Evolutionary conservation across 2,329 filamentous ascomycete species (phyloP), one percentile per base, ranked within the genome.

Genomic region (Bipolaris victoriae): DNA sequence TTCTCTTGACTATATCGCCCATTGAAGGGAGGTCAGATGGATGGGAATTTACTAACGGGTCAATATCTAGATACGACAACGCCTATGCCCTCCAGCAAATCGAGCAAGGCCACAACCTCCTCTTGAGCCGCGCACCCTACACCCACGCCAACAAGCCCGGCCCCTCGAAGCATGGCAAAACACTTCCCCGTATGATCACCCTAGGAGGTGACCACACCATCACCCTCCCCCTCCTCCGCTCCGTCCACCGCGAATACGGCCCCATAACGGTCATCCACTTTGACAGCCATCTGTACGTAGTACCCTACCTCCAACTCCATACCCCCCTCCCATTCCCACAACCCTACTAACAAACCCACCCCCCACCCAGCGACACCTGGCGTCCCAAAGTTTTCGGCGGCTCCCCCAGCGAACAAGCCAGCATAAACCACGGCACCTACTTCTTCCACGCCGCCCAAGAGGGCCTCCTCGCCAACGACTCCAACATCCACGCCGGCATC

Each of bases 351-450:
- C 29, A 31, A 31, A 13, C 29, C 29, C 46, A 20, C 20, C 20
- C 20, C 3, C 20, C 16, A 29, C 15, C 29, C 29, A 78, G 68
- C 3, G 83, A 84, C 62, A 83, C 83, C 69, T 91, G 90, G 90
- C 86, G 85, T 57, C 92, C 91, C 41, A 94, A 94, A 74, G 91
- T 95, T 24, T 96, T 96, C 67, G 91, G 92, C 51, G 91, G 91
- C 29, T 88, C 90, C 0, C 91, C 91, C 0, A 90, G 86, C 26
- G 84, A 92, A 59, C 85, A 88, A 37, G 91, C 91, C 18, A 83
- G 83, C 62, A 88, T 96, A 79, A 96, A 95, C 78, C 90, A 95
- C 78, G 91, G 91, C 40, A 95, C 91, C 1, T 95, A 95, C 80
- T 96, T 96, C 79, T 95, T 89, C 78, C 90, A 94, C 73, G 91